phyloP scores from a whole-genome alignment of 306 rosid genomes.

The Quillaja saponaria region DNA sequence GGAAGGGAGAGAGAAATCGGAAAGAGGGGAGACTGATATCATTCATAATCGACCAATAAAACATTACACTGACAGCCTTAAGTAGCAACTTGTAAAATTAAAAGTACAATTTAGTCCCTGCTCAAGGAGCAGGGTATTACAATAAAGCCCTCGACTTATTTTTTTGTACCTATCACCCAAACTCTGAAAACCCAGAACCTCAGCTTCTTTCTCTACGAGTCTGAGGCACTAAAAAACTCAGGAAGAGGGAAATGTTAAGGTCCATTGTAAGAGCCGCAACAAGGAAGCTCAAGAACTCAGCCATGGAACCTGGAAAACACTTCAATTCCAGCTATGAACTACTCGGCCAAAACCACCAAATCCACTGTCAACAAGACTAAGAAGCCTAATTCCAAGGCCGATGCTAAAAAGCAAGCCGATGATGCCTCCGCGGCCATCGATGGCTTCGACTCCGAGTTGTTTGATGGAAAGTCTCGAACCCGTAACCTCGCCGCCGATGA shows the following conservation, averaged over 20 bases:
- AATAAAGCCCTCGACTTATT: no score
- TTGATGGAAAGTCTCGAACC: conserved; percentile 54
- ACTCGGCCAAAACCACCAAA: no score
- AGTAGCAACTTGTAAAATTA: no score
- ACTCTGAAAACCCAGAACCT: conserved; percentile 41
- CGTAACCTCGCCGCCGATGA: conserved; percentile 73
- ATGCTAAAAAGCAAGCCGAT: conserved; percentile 28
- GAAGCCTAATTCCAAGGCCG: conserved; percentile 35
- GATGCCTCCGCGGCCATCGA: conserved; percentile 28
- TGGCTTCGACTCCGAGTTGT: conserved; percentile 40
- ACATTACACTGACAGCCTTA: no score
- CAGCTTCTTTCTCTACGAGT: neutral
- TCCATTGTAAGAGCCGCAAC: conserved; percentile 47
- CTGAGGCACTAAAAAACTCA: neutral
- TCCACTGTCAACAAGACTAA: no score
- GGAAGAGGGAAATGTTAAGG: conserved; percentile 51
- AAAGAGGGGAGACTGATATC: no score
- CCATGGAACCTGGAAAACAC: conserved; percentile 30
- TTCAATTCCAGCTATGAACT: conserved; percentile 33
- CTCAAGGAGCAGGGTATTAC: no score
- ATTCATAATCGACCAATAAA: no score
- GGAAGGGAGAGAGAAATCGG: no score
- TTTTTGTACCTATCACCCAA: no score
- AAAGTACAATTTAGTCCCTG: no score
- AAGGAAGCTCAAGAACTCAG: conserved; percentile 25